phyloP scores from a whole-genome alignment of 1,284 basidiomycete species.

The Abortiporus biennis region DNA sequence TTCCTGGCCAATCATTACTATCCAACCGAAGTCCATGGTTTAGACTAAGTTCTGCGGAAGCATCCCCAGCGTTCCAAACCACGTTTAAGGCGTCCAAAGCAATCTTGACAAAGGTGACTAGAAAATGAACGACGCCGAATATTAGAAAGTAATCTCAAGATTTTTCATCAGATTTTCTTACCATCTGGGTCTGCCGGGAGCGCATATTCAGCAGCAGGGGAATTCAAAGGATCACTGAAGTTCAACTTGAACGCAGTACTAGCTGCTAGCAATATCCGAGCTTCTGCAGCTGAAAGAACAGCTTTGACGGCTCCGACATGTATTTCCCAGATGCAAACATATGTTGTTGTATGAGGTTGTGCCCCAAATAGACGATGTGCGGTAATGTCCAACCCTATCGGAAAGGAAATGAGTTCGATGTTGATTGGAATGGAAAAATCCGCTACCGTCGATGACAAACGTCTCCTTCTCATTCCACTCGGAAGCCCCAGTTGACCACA shows the following conservation, averaged over 20 bases:
- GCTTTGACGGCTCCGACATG: slow-evolving; percentile 57
- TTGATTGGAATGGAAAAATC: too few relatives aligned
- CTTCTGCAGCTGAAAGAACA: slow-evolving; percentile 51
- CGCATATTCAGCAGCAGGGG: slow-evolving; percentile 68
- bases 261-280: slow-evolving; percentile 45
- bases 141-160: background rate
- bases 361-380: slow-evolving; percentile 86
- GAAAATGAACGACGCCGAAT: background rate
- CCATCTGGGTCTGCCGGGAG: slow-evolving; percentile 70
- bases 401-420: background rate
- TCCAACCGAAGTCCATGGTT: slow-evolving; percentile 59
- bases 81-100: slow-evolving; percentile 46
- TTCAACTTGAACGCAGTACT: slow-evolving; percentile 59
- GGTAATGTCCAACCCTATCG: slow-evolving; percentile 55
- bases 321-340: slow-evolving; percentile 89
- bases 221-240: slow-evolving; percentile 72
- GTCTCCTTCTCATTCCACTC: slow-evolving; percentile 27
- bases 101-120: slow-evolving; percentile 70
- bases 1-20: slow-evolving; percentile 69
- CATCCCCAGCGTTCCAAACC: slow-evolving; percentile 44
- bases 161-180: slow-evolving; percentile 27
- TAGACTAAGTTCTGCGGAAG: slow-evolving; percentile 52
- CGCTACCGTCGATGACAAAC: slow-evolving; percentile 60
- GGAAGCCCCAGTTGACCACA: slow-evolving; percentile 26
- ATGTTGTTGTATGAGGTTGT: slow-evolving; percentile 76